Conservation (phyloP, 371 early-diverging fungal species). For the Blakeslea trispora region DNA sequence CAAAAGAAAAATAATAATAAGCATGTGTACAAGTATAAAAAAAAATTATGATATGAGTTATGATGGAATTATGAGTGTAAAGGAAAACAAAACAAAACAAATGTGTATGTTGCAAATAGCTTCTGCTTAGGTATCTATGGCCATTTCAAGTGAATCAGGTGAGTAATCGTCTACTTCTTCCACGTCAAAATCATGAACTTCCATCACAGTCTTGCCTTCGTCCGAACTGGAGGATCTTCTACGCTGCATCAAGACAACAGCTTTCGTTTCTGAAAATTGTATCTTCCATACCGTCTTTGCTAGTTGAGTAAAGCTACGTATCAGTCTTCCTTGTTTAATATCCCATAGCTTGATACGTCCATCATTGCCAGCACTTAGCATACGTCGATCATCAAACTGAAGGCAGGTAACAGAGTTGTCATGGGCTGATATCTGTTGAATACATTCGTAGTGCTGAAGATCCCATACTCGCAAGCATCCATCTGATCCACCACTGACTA, state of each 20-base stretch:
- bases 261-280: constrained; percentile 63
- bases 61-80: no score
- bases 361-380: constrained; percentile 85
- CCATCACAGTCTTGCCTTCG: constrained; percentile 50
- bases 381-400: constrained; percentile 80
- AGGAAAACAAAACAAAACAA: no score
- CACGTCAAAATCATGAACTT: constrained; percentile 53
- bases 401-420: constrained; percentile 85
- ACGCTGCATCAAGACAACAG: constrained; percentile 63
- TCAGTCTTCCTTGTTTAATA: constrained; percentile 69
- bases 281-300: constrained; percentile 68
- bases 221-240: constrained; percentile 32
- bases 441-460: constrained; percentile 65
- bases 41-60: no score
- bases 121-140: constrained; percentile 22
- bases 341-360: constrained; percentile 90
- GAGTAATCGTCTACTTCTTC: constrained; percentile 28
- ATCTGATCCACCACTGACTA: constrained; percentile 89
- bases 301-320: constrained; percentile 64
- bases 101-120: no score
- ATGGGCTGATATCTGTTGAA: constrained; percentile 76
- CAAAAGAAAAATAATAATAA: no score
- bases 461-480: constrained; percentile 89
- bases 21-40: no score
- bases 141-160: constrained; percentile 20